Evolutionary conservation across 768 basidiomycete species (phyloP).

Genomic region (Pulveroboletus frians): DNA sequence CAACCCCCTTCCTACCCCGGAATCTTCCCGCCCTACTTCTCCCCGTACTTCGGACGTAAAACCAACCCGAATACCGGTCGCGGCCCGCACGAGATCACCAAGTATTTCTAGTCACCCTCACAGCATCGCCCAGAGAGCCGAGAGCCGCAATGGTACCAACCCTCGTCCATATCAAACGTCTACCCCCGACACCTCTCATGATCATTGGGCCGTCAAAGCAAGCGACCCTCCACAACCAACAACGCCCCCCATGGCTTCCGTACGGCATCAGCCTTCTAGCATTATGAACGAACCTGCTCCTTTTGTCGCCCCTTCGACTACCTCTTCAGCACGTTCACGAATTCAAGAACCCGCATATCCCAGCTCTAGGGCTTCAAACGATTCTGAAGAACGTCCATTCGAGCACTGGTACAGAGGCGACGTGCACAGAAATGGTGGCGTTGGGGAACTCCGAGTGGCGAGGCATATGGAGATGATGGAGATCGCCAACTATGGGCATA

Average conservation of each 20-base stretch:
- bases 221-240: slow-evolving; percentile 28
- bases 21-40: slow-evolving; percentile 39
- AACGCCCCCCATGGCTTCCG: slow-evolving; percentile 30
- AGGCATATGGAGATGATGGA: slow-evolving; percentile 79
- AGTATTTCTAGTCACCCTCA: slow-evolving; percentile 39
- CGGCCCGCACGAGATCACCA: slow-evolving; percentile 37
- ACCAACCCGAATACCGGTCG: slow-evolving; percentile 46
- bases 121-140: slow-evolving; percentile 33
- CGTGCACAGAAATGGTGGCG: slow-evolving; percentile 81
- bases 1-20: slow-evolving; percentile 31
- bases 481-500: slow-evolving; percentile 80
- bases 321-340: slow-evolving; percentile 39
- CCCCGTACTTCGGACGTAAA: slow-evolving; percentile 39
- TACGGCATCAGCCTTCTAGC: slow-evolving; percentile 39
- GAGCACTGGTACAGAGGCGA: slow-evolving; percentile 92
- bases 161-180: slow-evolving; percentile 20
- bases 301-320: slow-evolving; percentile 43
- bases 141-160: slow-evolving; percentile 31
- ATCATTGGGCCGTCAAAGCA: slow-evolving; percentile 29
- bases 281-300: slow-evolving; percentile 64
- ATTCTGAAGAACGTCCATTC: slow-evolving; percentile 78
- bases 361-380: slow-evolving; percentile 54
- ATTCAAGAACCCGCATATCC: slow-evolving; percentile 28
- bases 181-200: slow-evolving; percentile 27
- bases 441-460: slow-evolving; percentile 75